A percentile compares a stretch with the other conserved stretches of the same genome.
Conservation (phyloP, 1,284 basidiomycete species). For the Tetrapyrgos nigripes region DNA sequence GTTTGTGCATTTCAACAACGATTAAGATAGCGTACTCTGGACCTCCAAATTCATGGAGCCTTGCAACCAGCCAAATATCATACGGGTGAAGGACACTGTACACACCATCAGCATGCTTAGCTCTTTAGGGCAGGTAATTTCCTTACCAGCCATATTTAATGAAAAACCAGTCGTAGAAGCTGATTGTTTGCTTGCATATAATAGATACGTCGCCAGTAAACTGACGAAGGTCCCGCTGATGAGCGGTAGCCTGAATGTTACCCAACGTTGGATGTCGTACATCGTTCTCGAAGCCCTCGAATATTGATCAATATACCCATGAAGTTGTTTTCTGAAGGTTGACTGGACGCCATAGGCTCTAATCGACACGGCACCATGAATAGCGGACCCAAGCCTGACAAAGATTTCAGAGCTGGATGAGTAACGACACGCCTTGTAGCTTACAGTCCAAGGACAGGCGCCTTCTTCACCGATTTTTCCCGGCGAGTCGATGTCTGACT, state of each 20-base stretch:
- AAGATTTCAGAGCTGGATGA: neutral
- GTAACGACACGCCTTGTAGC: neutral
- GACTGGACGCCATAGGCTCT: constrained; percentile 63
- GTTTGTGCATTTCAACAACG: no score
- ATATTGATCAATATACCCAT: constrained; percentile 54
- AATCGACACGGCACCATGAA: constrained; percentile 56
- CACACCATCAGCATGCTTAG: neutral
- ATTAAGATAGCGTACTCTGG: neutral
- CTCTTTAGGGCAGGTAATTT: neutral
- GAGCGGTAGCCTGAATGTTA: constrained; percentile 57
- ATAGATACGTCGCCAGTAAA: constrained; percentile 57
- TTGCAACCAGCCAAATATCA: constrained; percentile 61
- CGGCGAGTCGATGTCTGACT: constrained; percentile 80
- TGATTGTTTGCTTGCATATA: constrained; percentile 48
- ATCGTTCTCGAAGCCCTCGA: constrained; percentile 50
- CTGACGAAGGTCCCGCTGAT: constrained; percentile 60
- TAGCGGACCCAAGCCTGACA: neutral
- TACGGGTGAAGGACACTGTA: constrained; percentile 56
- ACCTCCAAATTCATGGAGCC: constrained; percentile 60
- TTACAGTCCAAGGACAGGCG: constrained; percentile 58
- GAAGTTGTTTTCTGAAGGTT: constrained; percentile 50
- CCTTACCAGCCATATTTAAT: constrained; percentile 51
- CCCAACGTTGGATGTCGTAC: constrained; percentile 66
- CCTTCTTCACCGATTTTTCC: constrained; percentile 72
- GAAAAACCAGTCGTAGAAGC: constrained; percentile 61